Percentiles rank a stretch among this genome's conserved stretches.
These are phyloP conservation scores for Hylodesmum podocarpum DNA, from an alignment of 306 rosid genomes.

Conservation along the genomic window DNA sequence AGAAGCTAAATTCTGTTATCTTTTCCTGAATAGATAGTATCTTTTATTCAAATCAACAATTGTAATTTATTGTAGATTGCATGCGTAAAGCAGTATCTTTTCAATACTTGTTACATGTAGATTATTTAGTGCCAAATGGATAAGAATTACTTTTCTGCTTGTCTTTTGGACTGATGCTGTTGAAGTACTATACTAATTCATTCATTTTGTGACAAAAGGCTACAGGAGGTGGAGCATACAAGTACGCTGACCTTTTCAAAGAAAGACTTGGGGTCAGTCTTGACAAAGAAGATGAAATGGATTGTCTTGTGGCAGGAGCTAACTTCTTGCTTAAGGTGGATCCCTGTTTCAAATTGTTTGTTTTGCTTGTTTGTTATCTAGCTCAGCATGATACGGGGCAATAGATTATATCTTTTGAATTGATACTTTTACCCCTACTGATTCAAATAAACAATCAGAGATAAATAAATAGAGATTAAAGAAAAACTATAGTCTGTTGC, in stretches of 20 bases:
- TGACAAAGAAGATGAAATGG: constrained; percentile 99
- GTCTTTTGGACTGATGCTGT: background rate
- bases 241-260: constrained; percentile 93
- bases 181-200: constrained; percentile 26
- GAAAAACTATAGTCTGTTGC: background rate
- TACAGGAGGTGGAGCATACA: constrained; percentile 99
- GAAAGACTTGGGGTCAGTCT: constrained; percentile 96
- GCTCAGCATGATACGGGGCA: background rate
- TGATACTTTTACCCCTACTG: background rate
- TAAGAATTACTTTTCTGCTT: background rate
- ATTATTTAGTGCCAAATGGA: constrained; percentile 15
- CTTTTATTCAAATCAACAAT: constrained; percentile 1
- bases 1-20: background rate
- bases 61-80: background rate
- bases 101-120: constrained; percentile 5
- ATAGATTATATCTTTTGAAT: background rate
- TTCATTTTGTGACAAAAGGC: constrained; percentile 66
- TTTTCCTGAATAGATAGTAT: background rate
- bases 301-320: constrained; percentile 97
- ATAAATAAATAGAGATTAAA: constrained; percentile 9
- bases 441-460: constrained; percentile 15
- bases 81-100: background rate
- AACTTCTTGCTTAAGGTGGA: constrained; percentile 96
- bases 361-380: constrained; percentile 17
- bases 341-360: constrained; percentile 22